Evolutionary conservation across 768 basidiomycete genomes (phyloP).

Genomic region (Fibroporia radiculosa): DNA sequence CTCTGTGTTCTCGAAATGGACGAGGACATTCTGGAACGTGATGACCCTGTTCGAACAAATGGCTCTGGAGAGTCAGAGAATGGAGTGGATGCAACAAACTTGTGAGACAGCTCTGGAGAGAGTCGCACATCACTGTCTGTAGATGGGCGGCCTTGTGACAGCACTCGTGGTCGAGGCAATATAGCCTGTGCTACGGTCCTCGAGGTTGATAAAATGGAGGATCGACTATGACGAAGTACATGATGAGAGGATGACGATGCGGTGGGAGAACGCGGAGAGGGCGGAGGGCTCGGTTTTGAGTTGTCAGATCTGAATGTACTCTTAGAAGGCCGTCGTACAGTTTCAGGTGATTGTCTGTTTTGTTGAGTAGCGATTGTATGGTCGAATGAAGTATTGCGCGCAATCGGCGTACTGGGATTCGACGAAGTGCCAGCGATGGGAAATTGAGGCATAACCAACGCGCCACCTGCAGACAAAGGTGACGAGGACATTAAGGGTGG

Average conservation of each 20-base stretch:
- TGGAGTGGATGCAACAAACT: constrained; percentile 26
- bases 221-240: constrained; percentile 15
- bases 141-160: constrained; percentile 11
- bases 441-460: constrained; percentile 7
- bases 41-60: constrained; percentile 20
- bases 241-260: constrained; percentile 2
- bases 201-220: constrained; percentile 11
- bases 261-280: constrained; percentile 11
- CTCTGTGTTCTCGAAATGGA: constrained; percentile 51
- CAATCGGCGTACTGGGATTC: constrained; percentile 4
- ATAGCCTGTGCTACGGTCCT: constrained; percentile 3
- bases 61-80: constrained; percentile 26
- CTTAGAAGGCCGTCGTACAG: constrained; percentile 1
- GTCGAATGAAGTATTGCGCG: constrained; percentile 11
- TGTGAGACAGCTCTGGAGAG: background rate
- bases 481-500: constrained; percentile 9
- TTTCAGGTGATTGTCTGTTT: too few species aligned
- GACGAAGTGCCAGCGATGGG: constrained; percentile 11
- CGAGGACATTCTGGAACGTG: constrained; percentile 61
- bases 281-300: constrained; percentile 8
- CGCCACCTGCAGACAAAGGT: constrained; percentile 8
- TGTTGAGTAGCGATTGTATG: constrained; percentile 3
- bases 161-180: constrained; percentile 9
- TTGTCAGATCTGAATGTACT: constrained; percentile 1
- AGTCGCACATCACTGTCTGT: constrained; percentile 3